These are phyloP conservation scores for Yamadazyma insecticola DNA, from an alignment of 805 yeast species.

Conservation along the genomic window DNA sequence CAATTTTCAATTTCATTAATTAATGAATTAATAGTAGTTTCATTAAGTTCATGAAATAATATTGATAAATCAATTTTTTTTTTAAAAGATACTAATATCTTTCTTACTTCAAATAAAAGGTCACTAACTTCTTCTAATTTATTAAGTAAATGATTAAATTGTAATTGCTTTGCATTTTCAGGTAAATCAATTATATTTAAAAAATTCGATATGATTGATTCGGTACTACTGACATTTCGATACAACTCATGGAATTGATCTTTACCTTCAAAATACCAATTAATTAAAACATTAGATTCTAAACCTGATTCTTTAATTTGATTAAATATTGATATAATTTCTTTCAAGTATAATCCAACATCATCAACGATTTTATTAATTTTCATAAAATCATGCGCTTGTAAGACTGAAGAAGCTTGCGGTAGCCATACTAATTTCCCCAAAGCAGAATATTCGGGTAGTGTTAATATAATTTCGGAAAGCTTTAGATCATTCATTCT, in stretches of 20 bases:
- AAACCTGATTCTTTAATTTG: constrained; percentile 6
- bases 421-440: constrained; percentile 19
- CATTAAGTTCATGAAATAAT: constrained; percentile 22
- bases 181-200: constrained; percentile 14
- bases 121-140: constrained; percentile 25
- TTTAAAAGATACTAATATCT: constrained; percentile 15
- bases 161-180: constrained; percentile 4
- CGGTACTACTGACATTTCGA: constrained; percentile 19
- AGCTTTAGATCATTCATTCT: constrained; percentile 8
- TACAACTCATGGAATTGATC: constrained; percentile 14
- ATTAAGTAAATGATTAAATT: constrained; percentile 14
- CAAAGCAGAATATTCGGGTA: constrained; percentile 18
- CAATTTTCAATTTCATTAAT: constrained; percentile 23
- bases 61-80: constrained; percentile 23
- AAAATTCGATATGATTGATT: constrained; percentile 19
- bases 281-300: constrained; percentile 8
- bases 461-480: constrained; percentile 14
- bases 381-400: constrained; percentile 21
- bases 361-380: constrained; percentile 25
- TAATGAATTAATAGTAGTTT: constrained; percentile 19
- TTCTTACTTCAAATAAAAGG: constrained; percentile 21
- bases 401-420: constrained; percentile 7
- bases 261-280: constrained; percentile 24
- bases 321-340: constrained; percentile 13
- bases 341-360: constrained; percentile 19